Evolutionary conservation across 2,329 filamentous ascomycete genomes (phyloP).

Genomic region (Domatiomyces globalis): DNA sequence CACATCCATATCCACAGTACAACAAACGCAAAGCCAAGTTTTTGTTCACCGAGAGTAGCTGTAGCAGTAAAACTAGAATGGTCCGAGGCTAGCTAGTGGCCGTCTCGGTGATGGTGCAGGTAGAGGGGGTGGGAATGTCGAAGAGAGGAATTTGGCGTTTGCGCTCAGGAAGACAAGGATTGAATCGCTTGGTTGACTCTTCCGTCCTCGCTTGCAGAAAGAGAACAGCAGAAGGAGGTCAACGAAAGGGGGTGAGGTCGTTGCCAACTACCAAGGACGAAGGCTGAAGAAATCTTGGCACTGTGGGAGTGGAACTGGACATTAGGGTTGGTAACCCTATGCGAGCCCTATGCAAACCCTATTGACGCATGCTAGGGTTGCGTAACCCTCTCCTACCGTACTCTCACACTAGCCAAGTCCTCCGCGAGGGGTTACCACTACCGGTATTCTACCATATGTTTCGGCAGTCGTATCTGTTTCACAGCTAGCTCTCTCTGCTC

Average conservation of each 20-base stretch:
- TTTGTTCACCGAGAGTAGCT: background rate
- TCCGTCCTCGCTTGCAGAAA: background rate
- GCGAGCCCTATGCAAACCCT: too few relatives aligned
- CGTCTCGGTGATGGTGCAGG: background rate
- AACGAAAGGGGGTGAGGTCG: background rate
- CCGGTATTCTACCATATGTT: too few relatives aligned
- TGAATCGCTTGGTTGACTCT: background rate
- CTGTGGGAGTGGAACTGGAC: background rate
- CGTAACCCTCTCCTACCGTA: too few relatives aligned
- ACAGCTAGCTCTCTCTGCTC: background rate
- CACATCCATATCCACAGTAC: slow-evolving; percentile 44
- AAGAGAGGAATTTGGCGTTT: background rate
- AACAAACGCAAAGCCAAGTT: background rate
- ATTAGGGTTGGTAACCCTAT: background rate
- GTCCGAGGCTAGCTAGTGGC: background rate
- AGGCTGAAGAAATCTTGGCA: background rate
- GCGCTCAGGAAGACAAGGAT: background rate
- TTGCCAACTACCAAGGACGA: background rate
- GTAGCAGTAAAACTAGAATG: background rate
- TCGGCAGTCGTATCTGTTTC: too few relatives aligned
- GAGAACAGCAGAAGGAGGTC: background rate
- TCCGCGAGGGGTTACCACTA: too few relatives aligned
- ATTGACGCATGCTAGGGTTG: background rate
- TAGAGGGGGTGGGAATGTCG: background rate
- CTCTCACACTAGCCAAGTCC: too few relatives aligned